Evolutionary conservation across 208 protist genomes (phyloP).

Genomic region (Crithidia sp.): DNA sequence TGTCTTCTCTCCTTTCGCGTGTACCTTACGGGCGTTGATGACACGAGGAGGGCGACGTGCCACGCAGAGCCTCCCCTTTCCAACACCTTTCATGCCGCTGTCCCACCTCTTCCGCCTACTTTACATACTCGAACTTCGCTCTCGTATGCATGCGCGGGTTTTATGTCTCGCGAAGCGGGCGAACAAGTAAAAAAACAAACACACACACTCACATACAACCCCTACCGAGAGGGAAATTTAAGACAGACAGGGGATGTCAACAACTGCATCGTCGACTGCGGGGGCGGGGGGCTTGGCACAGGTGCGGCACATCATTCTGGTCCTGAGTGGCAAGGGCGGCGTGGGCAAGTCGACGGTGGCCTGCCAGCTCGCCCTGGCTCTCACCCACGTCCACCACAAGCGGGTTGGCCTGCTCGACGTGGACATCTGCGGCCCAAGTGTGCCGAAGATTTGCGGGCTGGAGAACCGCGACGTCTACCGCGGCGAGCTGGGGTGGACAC

Average conservation of each 20-base stretch:
- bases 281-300: conserved; percentile 27
- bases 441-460: conserved; percentile 97
- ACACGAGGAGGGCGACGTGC: no score
- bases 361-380: conserved; percentile 95
- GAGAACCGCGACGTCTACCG: conserved; percentile 89
- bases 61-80: no score
- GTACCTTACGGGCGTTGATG: no score
- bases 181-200: no score
- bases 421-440: conserved; percentile 94
- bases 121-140: no score
- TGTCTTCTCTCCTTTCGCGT: no score
- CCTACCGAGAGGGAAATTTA: neutral
- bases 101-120: no score
- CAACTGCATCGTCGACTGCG: neutral
- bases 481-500: conserved; percentile 82
- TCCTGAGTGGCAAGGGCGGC: conserved; percentile 99
- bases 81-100: no score
- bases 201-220: no score
- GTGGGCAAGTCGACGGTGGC: conserved; percentile 99
- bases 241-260: neutral
- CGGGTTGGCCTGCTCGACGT: conserved; percentile 93
- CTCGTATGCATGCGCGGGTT: no score
- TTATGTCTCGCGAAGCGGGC: no score
- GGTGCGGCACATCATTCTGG: conserved; percentile 97
- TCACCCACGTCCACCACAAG: conserved; percentile 75